Evolutionary conservation across 345 rosid genomes (phyloP), one percentile per base, ranked within the genome.

Genomic region (Diplotaxis tenuifolia): DNA sequence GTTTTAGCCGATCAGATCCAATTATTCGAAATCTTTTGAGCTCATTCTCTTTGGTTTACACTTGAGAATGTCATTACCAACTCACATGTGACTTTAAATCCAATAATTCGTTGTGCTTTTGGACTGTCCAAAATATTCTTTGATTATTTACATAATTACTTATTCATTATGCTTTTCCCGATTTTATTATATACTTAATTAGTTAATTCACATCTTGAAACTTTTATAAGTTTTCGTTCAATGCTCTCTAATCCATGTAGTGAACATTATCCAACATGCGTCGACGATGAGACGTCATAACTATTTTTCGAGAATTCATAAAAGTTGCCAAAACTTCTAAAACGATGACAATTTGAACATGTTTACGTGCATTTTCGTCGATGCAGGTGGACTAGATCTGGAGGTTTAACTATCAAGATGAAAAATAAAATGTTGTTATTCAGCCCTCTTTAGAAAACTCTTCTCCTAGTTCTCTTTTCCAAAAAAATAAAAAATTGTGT

Each of bases 61-160:
- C 66, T 73, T 28, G 4, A 73, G 49, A 45, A 4, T 45, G 58
- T 56, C 34, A 56, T 42, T 45, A 55, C 77, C 65, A 73, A 73
- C 59, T 56, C 70, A 28, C 77, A 65, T 65, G 65, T 73, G 71
- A 22, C 23, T 54, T 71, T 73, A 28, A 38, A 54, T 54, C 56
- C 56, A 73, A 73, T 73, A 6, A 73, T 65, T 64, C 71, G 7
- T 42, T 65, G 1, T 54, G 65, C 77, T 73, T 73, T 57, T 42
- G 18, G 47, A 29, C 65, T 57, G 59, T 56, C 71, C 59, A 42
- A 73, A 20, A 11, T 65, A 57, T 56, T 73, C 34, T 56, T 40
- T 18, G 23, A 16, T 47, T 25, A 47, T 25, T 45, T 25, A 2
- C 28, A 25, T 25, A 25, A 25, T 25, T 40, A 40, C 6, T 40